Base-by-base conservation (phyloP, 106 monocot species). In the Cymbidium sinense region DNA sequence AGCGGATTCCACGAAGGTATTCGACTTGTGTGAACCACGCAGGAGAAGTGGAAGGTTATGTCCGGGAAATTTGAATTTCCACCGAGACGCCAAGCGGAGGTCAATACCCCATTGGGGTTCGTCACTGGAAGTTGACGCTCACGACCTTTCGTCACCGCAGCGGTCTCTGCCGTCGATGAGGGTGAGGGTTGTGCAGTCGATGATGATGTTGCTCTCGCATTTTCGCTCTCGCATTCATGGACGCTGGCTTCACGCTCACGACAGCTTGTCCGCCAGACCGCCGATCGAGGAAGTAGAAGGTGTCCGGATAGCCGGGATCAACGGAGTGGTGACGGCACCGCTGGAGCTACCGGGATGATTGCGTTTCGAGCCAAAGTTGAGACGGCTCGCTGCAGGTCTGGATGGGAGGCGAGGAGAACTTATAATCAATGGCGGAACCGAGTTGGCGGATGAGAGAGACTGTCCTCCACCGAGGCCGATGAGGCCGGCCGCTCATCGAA, bases 161-260 rank as follows among this genome's bases (percentile, higher is more conserved):
- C 35, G 80, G 1, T 28, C 70, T 37, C 0, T 18, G 1, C 21
- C 31, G 33, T 74, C 39, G 13, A 89, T 79, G 7, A 80, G 12
- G 2, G 77, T 89, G 41, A 89, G 70, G 7, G 82, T 80, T 27
- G 86, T 86, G 69, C 84, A 86, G 64, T 89, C 86, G 9, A 89
- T 79, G 43, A 86, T 76, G 70, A 89, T 82, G 34, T 82, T 76
- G 0, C 81, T 77, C 47, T 13, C 15, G 13, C 0, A 47, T 13
- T 10, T 34, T 27, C 0, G 6, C 70, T 23, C 0, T 13, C 0
- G 75, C 23, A 6, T 2, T 12, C 0, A 1, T 3, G 0, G 47
- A 5, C 18, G 34, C 33, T 0, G 75, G 25, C 5, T 74, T 27
- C 4, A 1, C 13, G 8, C 6, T 15, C 8, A 62, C 34, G 2